These are phyloP conservation scores for Penicillium egyptiacum DNA, from an alignment of 495 filamentous ascomycete genomes.

Conservation along the genomic window DNA sequence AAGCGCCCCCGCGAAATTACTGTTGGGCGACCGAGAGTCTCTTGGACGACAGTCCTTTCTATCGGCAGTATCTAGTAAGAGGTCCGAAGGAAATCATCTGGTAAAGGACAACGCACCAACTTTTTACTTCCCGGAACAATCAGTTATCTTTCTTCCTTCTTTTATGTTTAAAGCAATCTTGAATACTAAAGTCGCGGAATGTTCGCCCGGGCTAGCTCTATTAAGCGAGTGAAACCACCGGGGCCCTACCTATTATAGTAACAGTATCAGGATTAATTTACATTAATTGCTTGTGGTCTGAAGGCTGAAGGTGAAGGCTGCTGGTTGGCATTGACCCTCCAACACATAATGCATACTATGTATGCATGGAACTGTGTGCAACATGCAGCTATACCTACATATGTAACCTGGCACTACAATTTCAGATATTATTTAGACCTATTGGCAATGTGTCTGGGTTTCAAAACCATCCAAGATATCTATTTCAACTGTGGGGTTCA, in stretches of 20 bases:
- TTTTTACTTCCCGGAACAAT: background rate
- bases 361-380: too few relatives aligned
- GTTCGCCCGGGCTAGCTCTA: background rate
- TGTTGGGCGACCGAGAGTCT: slow-evolving; percentile 1
- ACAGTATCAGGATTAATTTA: background rate
- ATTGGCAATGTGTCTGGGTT: too few relatives aligned
- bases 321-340: too few relatives aligned
- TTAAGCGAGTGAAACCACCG: background rate
- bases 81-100: background rate
- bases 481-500: too few relatives aligned
- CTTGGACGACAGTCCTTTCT: background rate
- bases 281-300: background rate
- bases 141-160: background rate
- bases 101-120: background rate
- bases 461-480: too few relatives aligned
- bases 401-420: too few relatives aligned
- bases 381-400: too few relatives aligned
- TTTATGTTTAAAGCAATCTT: background rate
- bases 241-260: background rate
- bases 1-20: background rate
- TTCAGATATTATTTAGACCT: too few relatives aligned
- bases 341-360: too few relatives aligned
- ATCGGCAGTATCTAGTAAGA: background rate
- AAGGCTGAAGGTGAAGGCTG: background rate
- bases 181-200: background rate